phyloP scores from a whole-genome alignment of 108 stramenopile genomes.

The Pelagomonas calceolata region DNA sequence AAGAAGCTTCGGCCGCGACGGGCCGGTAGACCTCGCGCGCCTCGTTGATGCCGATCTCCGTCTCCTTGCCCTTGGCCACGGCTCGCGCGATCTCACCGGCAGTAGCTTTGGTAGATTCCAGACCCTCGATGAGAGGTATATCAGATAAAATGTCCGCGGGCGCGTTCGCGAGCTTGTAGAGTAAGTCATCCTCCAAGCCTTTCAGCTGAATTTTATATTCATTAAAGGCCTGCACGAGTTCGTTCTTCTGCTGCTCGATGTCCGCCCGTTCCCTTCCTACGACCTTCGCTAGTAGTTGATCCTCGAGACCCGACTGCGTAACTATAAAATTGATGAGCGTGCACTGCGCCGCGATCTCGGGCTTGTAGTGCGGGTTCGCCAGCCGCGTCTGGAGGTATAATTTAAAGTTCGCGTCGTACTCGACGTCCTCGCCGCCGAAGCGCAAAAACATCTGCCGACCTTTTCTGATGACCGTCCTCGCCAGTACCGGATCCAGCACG shows the following conservation, averaged over 20 bases:
- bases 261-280: constrained; percentile 26
- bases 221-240: constrained; percentile 25
- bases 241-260: constrained; percentile 26
- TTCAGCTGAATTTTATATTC: constrained; percentile 39
- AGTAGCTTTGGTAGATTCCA: constrained; percentile 45
- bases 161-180: constrained; percentile 42
- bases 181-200: constrained; percentile 49
- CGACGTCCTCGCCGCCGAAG: constrained; percentile 43
- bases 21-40: constrained; percentile 38
- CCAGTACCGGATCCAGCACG: constrained; percentile 23
- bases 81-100: constrained; percentile 31
- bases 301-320: constrained; percentile 36
- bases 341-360: constrained; percentile 42
- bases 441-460: constrained; percentile 27
- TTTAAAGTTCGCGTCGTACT: constrained; percentile 40
- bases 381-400: constrained; percentile 50
- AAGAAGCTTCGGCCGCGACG: constrained; percentile 23
- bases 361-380: constrained; percentile 48
- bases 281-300: constrained; percentile 32
- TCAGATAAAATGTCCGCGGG: constrained; percentile 49
- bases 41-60: constrained; percentile 22
- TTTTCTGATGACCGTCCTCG: constrained; percentile 25
- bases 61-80: constrained; percentile 14
- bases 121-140: constrained; percentile 41
- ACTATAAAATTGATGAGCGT: constrained; percentile 44